Evolutionary conservation across 2,329 filamentous ascomycete species (phyloP).

Genomic region (Verticillium zaregamsianum): DNA sequence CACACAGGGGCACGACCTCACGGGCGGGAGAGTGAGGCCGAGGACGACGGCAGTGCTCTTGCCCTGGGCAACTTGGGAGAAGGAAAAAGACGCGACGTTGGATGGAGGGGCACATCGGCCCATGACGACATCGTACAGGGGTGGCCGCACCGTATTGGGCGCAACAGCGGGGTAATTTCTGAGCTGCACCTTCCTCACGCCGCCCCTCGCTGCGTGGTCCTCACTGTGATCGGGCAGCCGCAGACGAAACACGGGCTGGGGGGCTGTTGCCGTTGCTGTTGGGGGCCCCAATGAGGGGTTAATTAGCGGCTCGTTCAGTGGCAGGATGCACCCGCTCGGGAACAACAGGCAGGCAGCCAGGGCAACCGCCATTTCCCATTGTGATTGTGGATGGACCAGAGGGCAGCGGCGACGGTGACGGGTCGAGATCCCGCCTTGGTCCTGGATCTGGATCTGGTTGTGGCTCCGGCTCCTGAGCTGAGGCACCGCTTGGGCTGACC

Average conservation of each 20-base stretch:
- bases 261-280: background rate
- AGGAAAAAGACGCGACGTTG: background rate
- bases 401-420: background rate
- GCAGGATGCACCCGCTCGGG: background rate
- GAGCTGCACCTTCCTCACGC: background rate
- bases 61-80: background rate
- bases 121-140: background rate
- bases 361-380: background rate
- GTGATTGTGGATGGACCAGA: background rate
- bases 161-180: background rate
- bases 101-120: background rate
- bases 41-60: background rate
- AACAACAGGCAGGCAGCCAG: background rate
- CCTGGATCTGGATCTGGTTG: background rate
- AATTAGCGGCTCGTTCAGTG: background rate
- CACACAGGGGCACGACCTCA: too few species aligned
- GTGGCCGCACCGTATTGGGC: background rate
- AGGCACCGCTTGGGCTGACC: background rate
- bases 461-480: background rate
- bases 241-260: background rate
- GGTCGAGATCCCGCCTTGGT: background rate
- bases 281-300: background rate
- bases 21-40: background rate
- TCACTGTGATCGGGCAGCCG: background rate
- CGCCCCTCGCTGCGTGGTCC: background rate